A percentile compares a stretch with the other conserved stretches of the same genome.
Conservation (phyloP, 2,329 filamentous ascomycete genomes). For the Trichoderma citrinoviride region DNA sequence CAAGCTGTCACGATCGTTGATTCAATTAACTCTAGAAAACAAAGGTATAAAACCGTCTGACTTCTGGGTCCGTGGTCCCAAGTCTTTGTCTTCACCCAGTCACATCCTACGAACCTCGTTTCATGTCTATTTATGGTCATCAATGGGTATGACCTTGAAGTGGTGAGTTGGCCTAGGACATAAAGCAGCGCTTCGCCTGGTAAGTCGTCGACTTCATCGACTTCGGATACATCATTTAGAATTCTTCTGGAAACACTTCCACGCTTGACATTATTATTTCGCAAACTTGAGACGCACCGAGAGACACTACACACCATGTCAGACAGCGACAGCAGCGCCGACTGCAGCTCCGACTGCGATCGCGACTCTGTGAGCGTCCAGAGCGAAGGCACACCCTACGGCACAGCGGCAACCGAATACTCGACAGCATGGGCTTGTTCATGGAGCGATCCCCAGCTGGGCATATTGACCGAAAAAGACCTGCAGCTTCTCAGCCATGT, state of each 20-base stretch:
- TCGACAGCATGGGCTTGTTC: constrained; percentile 30
- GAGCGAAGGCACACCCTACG: neutral
- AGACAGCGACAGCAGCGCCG: neutral
- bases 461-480: constrained; percentile 26
- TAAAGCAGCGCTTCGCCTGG: neutral
- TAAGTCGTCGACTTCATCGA: neutral
- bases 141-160: neutral
- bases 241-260: too few species aligned
- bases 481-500: constrained; percentile 40
- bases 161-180: neutral
- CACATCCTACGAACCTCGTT: neutral
- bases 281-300: neutral
- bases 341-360: neutral
- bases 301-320: neutral
- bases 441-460: constrained; percentile 28
- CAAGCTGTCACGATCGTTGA: too few species aligned
- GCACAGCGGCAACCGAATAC: constrained; percentile 30
- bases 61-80: too few species aligned
- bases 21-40: neutral
- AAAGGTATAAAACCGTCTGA: neutral
- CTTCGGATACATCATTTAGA: too few species aligned
- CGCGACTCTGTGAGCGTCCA: neutral
- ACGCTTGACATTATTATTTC: too few species aligned
- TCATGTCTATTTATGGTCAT: too few species aligned
- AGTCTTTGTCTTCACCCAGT: neutral